A percentile compares a stretch with the other conserved stretches of the same genome.
phyloP scores from a whole-genome alignment of 176 grass and related monocot species.

The Ensete glaucum region DNA sequence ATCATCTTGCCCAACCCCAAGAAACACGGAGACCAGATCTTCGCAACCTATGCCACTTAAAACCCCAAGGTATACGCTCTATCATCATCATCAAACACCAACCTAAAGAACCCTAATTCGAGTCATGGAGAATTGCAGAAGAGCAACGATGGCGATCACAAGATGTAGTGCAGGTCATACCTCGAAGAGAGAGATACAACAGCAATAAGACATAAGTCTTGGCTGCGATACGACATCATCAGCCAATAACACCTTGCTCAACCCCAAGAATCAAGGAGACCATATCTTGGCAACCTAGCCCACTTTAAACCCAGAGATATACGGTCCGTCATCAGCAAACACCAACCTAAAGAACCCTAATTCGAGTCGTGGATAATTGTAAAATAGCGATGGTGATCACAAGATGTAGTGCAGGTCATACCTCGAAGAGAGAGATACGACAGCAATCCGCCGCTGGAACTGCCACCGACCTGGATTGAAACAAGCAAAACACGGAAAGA shows the following conservation, averaged over 20 bases:
- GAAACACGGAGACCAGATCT: not conserved
- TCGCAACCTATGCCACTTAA: not conserved
- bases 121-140: not conserved
- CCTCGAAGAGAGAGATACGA: conserved; percentile 74
- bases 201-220: too few relatives aligned
- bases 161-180: conserved; percentile 14
- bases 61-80: too few relatives aligned
- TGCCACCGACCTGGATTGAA: conserved; percentile 25
- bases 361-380: not conserved
- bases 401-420: conserved; percentile 4
- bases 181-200: not conserved
- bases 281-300: not conserved
- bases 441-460: conserved; percentile 32
- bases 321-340: too few relatives aligned
- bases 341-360: not conserved
- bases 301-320: not conserved
- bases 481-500: not conserved
- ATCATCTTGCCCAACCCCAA: not conserved
- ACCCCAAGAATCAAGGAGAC: not conserved
- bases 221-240: not conserved
- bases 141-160: not conserved
- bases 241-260: too few relatives aligned
- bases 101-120: not conserved
- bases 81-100: too few relatives aligned
- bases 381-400: not conserved